Conservation (phyloP, 805 yeast genomes). For the Candida sithepensis region DNA sequence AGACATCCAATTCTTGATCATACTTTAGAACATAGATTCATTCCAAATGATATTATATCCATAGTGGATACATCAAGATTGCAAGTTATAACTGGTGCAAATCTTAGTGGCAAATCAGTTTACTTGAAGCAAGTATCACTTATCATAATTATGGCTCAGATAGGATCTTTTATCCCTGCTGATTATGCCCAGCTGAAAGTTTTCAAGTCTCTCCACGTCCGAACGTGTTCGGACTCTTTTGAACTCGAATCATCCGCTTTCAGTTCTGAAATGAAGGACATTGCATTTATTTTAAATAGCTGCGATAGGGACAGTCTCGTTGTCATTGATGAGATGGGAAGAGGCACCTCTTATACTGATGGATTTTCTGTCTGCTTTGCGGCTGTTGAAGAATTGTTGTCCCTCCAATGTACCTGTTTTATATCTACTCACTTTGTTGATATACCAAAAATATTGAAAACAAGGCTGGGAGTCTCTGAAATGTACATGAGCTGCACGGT, state of each 20-base stretch:
- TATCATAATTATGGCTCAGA: conserved; percentile 50
- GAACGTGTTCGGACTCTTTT: conserved; percentile 35
- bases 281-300: conserved; percentile 40
- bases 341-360: conserved; percentile 49
- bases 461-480: conserved; percentile 34
- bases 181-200: conserved; percentile 39
- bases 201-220: conserved; percentile 35
- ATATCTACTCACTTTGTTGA: conserved; percentile 45
- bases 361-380: conserved; percentile 51
- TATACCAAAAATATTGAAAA: conserved; percentile 34
- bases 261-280: conserved; percentile 45
- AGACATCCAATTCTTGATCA: conserved; percentile 43
- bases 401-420: conserved; percentile 30
- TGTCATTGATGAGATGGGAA: conserved; percentile 53
- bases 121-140: conserved; percentile 51
- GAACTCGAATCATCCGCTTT: conserved; percentile 40
- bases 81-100: conserved; percentile 55
- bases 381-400: conserved; percentile 35
- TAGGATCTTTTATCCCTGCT: conserved; percentile 52
- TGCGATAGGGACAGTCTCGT: conserved; percentile 32
- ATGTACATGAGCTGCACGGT: conserved; percentile 34
- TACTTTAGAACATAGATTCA: conserved; percentile 14
- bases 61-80: conserved; percentile 35
- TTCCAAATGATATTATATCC: conserved; percentile 39
- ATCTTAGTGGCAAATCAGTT: conserved; percentile 63